Conservation (phyloP, 2,329 filamentous ascomycete species). For the Trichoderma sp. region DNA sequence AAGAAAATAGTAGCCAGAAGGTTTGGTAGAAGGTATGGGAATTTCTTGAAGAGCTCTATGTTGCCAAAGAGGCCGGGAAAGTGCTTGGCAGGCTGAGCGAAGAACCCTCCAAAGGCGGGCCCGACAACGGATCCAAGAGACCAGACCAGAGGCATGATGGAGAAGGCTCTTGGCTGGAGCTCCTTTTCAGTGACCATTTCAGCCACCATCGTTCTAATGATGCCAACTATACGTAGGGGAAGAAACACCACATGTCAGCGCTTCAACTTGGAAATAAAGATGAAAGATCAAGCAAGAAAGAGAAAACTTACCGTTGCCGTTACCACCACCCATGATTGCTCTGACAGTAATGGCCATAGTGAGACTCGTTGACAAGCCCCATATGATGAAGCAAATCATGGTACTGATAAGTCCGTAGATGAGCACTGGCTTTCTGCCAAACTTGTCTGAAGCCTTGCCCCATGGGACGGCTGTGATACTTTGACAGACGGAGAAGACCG, state of each 20-base stretch:
- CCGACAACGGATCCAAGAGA: constrained; percentile 84
- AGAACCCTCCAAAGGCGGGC: constrained; percentile 80
- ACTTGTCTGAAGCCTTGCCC: constrained; percentile 72
- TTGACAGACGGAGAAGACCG: constrained; percentile 70
- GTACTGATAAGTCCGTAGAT: constrained; percentile 71
- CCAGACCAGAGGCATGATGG: constrained; percentile 89
- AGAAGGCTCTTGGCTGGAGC: constrained; percentile 85
- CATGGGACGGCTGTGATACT: constrained; percentile 70
- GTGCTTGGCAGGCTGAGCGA: constrained; percentile 76
- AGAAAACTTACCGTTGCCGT: constrained; percentile 69
- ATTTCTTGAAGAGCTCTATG: constrained; percentile 66
- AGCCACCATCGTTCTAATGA: constrained; percentile 86
- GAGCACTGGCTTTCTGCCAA: constrained; percentile 81
- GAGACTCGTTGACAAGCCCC: constrained; percentile 78
- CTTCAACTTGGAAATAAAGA: background rate
- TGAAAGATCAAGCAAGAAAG: constrained; percentile 22
- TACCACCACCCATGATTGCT: constrained; percentile 76
- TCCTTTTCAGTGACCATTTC: constrained; percentile 87
- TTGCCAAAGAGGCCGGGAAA: constrained; percentile 68
- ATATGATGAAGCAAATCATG: constrained; percentile 76
- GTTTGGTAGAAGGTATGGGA: constrained; percentile 84
- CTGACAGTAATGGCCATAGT: constrained; percentile 76
- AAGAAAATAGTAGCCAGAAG: constrained; percentile 75
- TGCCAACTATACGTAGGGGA: constrained; percentile 60
- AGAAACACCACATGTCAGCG: background rate